Evolutionary conservation across 495 filamentous ascomycete species (phyloP).

Genomic region (Penicillium nucicola): DNA sequence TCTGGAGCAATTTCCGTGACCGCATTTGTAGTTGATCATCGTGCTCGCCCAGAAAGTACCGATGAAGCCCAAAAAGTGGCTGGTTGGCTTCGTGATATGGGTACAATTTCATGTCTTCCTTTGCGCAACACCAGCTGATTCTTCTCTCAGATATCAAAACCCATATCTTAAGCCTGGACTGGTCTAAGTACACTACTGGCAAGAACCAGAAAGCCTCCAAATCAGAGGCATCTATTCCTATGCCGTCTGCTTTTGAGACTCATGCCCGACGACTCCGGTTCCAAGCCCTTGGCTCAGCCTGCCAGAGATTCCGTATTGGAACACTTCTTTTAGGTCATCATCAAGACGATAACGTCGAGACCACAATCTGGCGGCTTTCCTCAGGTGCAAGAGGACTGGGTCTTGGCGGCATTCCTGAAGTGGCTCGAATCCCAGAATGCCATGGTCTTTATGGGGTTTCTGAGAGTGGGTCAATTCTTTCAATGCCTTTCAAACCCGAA

Average conservation of each 20-base stretch:
- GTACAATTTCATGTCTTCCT: conserved; percentile 19
- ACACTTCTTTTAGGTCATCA: conserved; percentile 78
- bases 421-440: conserved; percentile 76
- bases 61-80: conserved; percentile 64
- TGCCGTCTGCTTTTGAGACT: conserved; percentile 69
- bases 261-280: conserved; percentile 74
- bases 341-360: conserved; percentile 83
- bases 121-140: conserved; percentile 8
- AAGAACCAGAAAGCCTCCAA: conserved; percentile 2
- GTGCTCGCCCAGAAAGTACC: conserved; percentile 61
- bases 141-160: conserved; percentile 44
- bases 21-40: conserved; percentile 78
- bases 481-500: conserved; percentile 2
- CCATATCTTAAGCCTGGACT: conserved; percentile 49
- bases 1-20: conserved; percentile 40
- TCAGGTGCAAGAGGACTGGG: conserved; percentile 60
- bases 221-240: conserved; percentile 36
- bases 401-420: conserved; percentile 62
- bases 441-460: conserved; percentile 67
- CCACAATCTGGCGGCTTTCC: conserved; percentile 71
- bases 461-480: conserved; percentile 54
- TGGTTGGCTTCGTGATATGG: conserved; percentile 44
- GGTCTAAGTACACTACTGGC: conserved; percentile 26
- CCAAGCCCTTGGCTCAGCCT: conserved; percentile 61
- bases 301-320: conserved; percentile 42